phyloP scores from a whole-genome alignment of 164 flowering plant species.

The Nymphaea thermarum region DNA sequence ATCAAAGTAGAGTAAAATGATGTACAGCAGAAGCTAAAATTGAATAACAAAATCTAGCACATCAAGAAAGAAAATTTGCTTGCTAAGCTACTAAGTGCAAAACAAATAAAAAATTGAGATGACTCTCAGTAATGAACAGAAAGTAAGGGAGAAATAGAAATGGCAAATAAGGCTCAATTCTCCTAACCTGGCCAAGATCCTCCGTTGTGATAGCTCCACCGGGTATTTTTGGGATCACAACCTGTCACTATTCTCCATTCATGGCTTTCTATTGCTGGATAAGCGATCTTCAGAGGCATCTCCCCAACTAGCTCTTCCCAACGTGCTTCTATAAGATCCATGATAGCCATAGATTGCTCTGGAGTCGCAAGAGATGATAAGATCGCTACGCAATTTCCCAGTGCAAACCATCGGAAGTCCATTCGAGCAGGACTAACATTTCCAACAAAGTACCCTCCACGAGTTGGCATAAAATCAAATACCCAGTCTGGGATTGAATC shows the following conservation, averaged over 20 bases:
- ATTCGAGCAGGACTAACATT: constrained; percentile 33
- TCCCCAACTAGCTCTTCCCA: constrained; percentile 31
- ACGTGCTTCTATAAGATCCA: constrained; percentile 27
- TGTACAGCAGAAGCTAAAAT: too few species aligned
- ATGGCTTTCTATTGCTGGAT: constrained; percentile 27
- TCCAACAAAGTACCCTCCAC: constrained; percentile 27
- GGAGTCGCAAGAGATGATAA: constrained; percentile 27
- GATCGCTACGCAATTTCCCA: constrained; percentile 28
- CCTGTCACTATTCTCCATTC: constrained; percentile 28
- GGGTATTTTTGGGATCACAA: constrained; percentile 28
- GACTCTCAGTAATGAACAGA: too few species aligned
- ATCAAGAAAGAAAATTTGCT: too few species aligned
- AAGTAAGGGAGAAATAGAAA: too few species aligned
- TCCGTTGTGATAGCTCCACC: constrained; percentile 32
- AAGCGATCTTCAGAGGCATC: constrained; percentile 22
- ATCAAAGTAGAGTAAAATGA: too few species aligned
- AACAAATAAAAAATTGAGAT: too few species aligned
- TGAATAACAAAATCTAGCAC: too few species aligned
- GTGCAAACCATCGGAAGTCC: constrained; percentile 29
- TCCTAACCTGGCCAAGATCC: constrained; percentile 29
- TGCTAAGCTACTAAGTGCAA: too few species aligned
- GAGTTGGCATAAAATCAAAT: constrained; percentile 27
- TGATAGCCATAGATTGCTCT: constrained; percentile 27
- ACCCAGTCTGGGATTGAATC: constrained; percentile 32
- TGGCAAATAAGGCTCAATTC: too few species aligned